Conservation (phyloP, 106 monocot genomes). For the Acanthochlamys bracteata region DNA sequence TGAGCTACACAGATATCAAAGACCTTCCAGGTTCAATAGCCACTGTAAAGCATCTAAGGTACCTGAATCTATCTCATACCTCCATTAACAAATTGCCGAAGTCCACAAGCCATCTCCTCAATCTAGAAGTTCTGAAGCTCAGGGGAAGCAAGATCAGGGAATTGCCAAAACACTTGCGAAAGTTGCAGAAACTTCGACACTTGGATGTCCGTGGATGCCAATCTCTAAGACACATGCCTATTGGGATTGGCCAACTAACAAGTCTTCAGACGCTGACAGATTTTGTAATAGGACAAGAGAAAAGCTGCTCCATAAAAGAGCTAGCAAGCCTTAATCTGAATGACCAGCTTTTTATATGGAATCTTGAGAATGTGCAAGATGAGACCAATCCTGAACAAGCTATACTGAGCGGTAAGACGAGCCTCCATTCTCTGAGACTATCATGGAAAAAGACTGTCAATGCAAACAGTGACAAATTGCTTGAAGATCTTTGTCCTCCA, state of each 20-base stretch:
- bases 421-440: background rate
- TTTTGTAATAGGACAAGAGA: background rate
- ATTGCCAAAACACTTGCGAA: background rate
- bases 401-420: background rate
- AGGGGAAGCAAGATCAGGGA: background rate
- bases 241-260: background rate
- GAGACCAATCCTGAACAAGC: background rate
- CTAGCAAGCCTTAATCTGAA: background rate
- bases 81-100: background rate
- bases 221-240: background rate
- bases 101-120: conserved; percentile 1
- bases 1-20: background rate
- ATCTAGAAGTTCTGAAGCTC: background rate
- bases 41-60: background rate
- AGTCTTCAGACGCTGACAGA: background rate
- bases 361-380: background rate
- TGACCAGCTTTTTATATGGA: background rate
- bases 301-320: background rate
- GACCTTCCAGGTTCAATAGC: background rate
- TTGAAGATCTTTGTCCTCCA: background rate
- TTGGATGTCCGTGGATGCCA: background rate
- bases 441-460: background rate
- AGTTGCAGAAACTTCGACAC: background rate
- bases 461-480: background rate
- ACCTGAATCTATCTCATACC: background rate